Evolutionary conservation across 345 rosid species (phyloP).

Genomic region (Sapria himalayana): DNA sequence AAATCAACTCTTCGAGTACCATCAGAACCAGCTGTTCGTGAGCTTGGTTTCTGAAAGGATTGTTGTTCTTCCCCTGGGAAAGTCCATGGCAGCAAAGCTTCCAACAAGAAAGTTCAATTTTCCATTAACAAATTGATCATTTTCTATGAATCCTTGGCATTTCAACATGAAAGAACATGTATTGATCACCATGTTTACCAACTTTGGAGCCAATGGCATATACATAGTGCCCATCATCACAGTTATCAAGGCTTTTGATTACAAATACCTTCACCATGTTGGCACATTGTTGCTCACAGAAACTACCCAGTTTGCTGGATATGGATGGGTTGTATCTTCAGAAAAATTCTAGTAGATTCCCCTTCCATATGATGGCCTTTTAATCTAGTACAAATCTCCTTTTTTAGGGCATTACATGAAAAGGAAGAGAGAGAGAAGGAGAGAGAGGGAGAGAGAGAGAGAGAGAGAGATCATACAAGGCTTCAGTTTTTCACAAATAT

Average conservation of each 20-base stretch:
- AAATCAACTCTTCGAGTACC: conserved; percentile 29
- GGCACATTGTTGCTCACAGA: conserved; percentile 11
- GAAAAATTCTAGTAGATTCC: conserved; percentile 26
- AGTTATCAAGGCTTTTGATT: conserved; percentile 29
- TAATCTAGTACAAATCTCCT: conserved; percentile 29
- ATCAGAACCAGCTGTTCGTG: conserved; percentile 20
- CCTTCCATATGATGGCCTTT: conserved; percentile 52
- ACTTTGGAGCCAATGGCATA: conserved; percentile 22
- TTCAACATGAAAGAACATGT: conserved; percentile 37
- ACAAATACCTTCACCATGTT: conserved; percentile 9
- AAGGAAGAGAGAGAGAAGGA: conserved; percentile 15
- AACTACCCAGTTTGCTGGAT: conserved; percentile 38
- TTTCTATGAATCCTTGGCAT: conserved; percentile 32
- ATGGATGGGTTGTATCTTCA: conserved; percentile 42
- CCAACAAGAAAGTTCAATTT: conserved; percentile 15
- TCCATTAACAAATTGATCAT: conserved; percentile 17
- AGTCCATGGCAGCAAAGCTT: conserved; percentile 28
- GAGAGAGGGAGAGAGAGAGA: too few species aligned
- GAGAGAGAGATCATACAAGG: too few species aligned
- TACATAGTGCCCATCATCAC: conserved; percentile 24
- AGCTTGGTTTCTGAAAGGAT: conserved; percentile 23
- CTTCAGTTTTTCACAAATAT: conserved; percentile 21
- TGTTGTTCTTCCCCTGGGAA: conserved; percentile 24
- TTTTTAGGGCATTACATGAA: conserved; percentile 23
- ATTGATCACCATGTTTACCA: conserved; percentile 34